Conservation (phyloP, 148 eudicot genomes). For the Selenicereus undatus region DNA sequence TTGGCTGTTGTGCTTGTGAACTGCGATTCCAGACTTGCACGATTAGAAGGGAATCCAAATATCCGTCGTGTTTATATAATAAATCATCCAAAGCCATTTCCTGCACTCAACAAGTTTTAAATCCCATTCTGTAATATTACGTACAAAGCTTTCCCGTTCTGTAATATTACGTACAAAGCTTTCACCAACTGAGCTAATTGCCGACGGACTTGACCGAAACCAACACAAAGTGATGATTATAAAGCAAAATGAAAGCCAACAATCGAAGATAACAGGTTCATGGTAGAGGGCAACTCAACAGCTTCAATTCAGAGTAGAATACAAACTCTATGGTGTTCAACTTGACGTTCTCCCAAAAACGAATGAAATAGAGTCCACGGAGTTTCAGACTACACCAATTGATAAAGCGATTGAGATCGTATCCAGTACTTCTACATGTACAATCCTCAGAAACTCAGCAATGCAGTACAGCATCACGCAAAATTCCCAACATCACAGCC, state of each 20-base stretch:
- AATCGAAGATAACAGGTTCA: neutral
- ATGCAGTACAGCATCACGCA: neutral
- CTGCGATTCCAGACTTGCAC: neutral
- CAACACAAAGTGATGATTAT: neutral
- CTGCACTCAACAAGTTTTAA: neutral
- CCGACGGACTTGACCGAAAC: neutral
- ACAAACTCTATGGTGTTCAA: neutral
- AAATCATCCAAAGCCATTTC: neutral
- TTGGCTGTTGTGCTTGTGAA: neutral
- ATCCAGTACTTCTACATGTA: neutral
- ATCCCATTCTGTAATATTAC: too few species aligned
- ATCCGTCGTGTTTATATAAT: neutral
- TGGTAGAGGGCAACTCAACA: neutral
- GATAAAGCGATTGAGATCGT: neutral
- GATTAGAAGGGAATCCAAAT: neutral
- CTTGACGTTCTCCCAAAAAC: neutral
- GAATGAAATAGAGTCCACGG: neutral
- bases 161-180: too few species aligned
- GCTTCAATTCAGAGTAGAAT: neutral
- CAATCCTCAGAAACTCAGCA: conserved; percentile 5
- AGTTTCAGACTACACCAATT: neutral
- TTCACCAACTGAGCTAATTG: neutral
- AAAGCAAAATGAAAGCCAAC: neutral
- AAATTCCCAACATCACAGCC: neutral
- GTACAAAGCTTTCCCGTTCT: too few species aligned